These are phyloP conservation scores for Coccomyxa sp. DNA, from an alignment of 139 green algal genomes.

Conservation along the genomic window DNA sequence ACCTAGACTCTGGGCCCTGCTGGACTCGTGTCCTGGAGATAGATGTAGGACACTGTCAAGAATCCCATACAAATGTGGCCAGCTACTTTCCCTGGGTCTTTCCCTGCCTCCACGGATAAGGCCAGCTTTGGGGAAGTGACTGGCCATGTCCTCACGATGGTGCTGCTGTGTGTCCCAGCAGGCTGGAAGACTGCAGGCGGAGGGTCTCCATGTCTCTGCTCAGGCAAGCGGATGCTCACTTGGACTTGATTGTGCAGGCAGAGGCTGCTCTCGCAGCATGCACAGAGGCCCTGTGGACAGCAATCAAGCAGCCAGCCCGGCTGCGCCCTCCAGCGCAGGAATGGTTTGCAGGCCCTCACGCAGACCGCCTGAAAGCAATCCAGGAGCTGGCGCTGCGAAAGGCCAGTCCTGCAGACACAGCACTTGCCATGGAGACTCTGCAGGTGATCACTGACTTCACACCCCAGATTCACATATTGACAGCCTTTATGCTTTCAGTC, in stretches of 20 bases:
- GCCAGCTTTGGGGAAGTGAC: too few species aligned
- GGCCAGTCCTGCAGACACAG: not conserved
- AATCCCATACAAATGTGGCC: too few species aligned
- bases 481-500: not conserved
- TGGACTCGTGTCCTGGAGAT: too few species aligned
- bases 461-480: too few species aligned
- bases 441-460: not conserved
- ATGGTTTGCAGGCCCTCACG: constrained; percentile 41
- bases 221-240: not conserved
- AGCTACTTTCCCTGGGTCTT: too few species aligned
- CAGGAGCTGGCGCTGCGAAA: constrained; percentile 9
- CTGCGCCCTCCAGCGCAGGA: constrained; percentile 15
- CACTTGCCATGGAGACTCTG: constrained; percentile 12
- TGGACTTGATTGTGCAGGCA: not conserved
- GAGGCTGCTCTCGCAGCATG: constrained; percentile 6
- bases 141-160: too few species aligned
- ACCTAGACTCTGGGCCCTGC: too few species aligned
- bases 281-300: not conserved
- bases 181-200: not conserved
- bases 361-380: constrained; percentile 25
- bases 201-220: not conserved
- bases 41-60: too few species aligned
- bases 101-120: too few species aligned
- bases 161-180: not conserved
- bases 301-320: not conserved